Base-by-base conservation (phyloP, 257 asterid genomes). In the Misopates orontium region DNA sequence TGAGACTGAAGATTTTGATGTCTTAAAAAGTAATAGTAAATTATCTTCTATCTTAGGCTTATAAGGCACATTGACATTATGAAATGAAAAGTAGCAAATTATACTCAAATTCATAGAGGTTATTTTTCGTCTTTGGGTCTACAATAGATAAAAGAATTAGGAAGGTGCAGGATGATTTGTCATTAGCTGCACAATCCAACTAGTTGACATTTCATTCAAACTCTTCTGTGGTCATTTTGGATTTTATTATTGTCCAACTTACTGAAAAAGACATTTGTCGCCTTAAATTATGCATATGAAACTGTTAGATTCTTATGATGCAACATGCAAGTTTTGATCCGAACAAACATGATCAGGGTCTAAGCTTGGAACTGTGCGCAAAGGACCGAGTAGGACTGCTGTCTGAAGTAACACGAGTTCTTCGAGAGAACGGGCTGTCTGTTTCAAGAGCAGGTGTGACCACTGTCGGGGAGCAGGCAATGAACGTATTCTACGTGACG, bases 341-440 rank as follows among this genome's bases (percentile, higher is more conserved):
- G 17, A 36, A 15, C 39, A 40, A 67, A 66, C 36, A 22, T 42
- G 13, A 67, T 56, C 82, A 93, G 96, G 99, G 96, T 19, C 77
- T 88, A 59, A 86, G 95, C 75, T 75, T 90, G 71, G 97, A 93
- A 74, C 79, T 93, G 47, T 81, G 99, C 20, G 97, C 99, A 42
- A 90, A 90, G 80, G 99, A 93, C 76, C 82, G 97, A 23, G 95
- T 93, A n/a, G 99, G 97, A 5, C 77, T 93, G 54, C 91, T 93
- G 53, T 90, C 96, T 1, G 95, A 93, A 69, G 97, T 87, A 19
- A 93, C 97, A 16, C 79, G 99, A 75, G 79, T 93, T 56, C 89
- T 93, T 9, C 78, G 96, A 69, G 99, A 93, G 72, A 79, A 87
- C 19, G 96, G 97, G 31, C 91, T 93, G 5, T 83, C 90, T 1